Percentiles rank a stretch among this genome's conserved stretches.
phyloP scores from a whole-genome alignment of 805 yeast genomes.

The Ogataea salicorniae region DNA sequence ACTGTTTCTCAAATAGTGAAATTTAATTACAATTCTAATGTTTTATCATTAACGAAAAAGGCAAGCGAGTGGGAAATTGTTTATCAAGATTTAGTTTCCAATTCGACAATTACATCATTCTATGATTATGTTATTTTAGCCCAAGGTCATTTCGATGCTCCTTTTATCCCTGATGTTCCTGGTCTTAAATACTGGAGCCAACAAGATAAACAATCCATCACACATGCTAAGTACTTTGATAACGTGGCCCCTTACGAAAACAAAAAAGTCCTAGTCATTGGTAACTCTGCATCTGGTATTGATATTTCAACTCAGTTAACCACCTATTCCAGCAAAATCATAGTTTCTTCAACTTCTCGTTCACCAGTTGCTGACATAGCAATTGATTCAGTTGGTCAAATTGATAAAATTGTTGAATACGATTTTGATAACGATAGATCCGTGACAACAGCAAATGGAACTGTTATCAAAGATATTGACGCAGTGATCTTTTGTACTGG shows the following conservation, averaged over 20 bases:
- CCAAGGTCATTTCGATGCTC: slow-evolving; percentile 58
- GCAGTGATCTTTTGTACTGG: slow-evolving; percentile 67
- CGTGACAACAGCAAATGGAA: slow-evolving; percentile 47
- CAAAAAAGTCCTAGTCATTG: slow-evolving; percentile 59
- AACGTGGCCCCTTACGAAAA: slow-evolving; percentile 36
- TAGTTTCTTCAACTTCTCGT: slow-evolving; percentile 40
- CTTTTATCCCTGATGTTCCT: slow-evolving; percentile 36
- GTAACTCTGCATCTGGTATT: slow-evolving; percentile 69
- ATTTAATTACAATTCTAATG: slow-evolving; percentile 45
- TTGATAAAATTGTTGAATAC: slow-evolving; percentile 39
- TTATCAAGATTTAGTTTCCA: slow-evolving; percentile 27
- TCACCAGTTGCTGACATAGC: slow-evolving; percentile 37
- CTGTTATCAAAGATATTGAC: slow-evolving; percentile 42
- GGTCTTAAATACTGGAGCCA: slow-evolving; percentile 49
- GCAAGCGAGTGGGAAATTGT: slow-evolving; percentile 39
- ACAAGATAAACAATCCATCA: slow-evolving; percentile 41
- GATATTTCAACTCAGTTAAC: slow-evolving; percentile 63
- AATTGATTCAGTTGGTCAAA: slow-evolving; percentile 36
- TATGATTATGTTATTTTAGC: slow-evolving; percentile 64
- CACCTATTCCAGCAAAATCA: slow-evolving; percentile 37
- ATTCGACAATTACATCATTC: slow-evolving; percentile 25
- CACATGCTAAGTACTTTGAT: slow-evolving; percentile 59
- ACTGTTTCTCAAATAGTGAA: slow-evolving; percentile 35
- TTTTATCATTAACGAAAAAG: slow-evolving; percentile 28
- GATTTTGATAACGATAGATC: slow-evolving; percentile 31